Evolutionary conservation across 257 asterid species (phyloP).

Genomic region (Coffea eugenioides): DNA sequence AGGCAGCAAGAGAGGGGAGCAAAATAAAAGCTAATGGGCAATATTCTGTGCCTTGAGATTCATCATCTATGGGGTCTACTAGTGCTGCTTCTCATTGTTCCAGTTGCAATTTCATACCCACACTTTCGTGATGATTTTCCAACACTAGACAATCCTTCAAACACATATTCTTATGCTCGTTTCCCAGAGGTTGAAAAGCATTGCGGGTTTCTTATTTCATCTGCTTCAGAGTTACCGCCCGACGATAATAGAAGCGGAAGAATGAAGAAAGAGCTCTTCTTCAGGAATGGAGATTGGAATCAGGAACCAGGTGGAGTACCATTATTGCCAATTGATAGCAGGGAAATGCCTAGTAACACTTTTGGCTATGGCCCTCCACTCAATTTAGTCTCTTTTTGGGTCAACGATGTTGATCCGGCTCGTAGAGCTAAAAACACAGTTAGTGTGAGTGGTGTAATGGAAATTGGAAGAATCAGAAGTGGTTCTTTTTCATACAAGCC

Average conservation of each 20-base stretch:
- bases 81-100: neutral
- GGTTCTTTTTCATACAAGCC: neutral
- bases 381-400: constrained; percentile 26
- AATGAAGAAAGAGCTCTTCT: constrained; percentile 21
- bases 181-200: constrained; percentile 19
- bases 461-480: constrained; percentile 2
- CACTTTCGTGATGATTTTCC: neutral
- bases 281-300: constrained; percentile 23
- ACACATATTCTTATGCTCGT: constrained; percentile 15
- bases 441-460: constrained; percentile 21
- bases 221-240: constrained; percentile 19
- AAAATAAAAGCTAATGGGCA: constrained; percentile 1
- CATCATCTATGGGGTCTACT: constrained; percentile 1
- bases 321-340: constrained; percentile 16
- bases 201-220: constrained; percentile 13
- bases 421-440: constrained; percentile 18
- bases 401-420: constrained; percentile 17
- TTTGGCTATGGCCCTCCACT: constrained; percentile 15
- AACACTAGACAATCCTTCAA: constrained; percentile 3
- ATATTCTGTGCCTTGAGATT: neutral
- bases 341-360: neutral
- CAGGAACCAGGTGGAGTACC: constrained; percentile 21
- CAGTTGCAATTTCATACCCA: constrained; percentile 19
- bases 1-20: neutral
- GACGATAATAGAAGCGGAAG: constrained; percentile 24